Evolutionary conservation across 225 moss, liverwort and hornwort species (phyloP).

Genomic region (Pseudoscleropodium purum): DNA sequence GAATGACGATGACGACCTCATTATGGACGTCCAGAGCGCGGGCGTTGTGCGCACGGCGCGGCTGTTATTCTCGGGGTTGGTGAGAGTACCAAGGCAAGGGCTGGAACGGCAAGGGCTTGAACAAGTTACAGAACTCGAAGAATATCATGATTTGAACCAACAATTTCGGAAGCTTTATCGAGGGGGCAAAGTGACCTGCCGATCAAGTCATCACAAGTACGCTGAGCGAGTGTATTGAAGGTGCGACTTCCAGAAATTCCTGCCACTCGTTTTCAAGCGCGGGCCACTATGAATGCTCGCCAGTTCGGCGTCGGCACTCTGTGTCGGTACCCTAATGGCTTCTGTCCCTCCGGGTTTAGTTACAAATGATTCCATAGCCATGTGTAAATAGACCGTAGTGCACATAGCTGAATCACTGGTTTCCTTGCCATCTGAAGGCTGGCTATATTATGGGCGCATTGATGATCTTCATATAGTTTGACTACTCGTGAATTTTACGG

Average conservation of each 20-base stretch:
- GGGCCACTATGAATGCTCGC: not conserved
- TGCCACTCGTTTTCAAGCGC: not conserved
- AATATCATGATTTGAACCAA: conserved; percentile 1
- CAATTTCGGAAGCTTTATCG: not conserved
- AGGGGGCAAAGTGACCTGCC: not conserved
- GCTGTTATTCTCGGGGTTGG: conserved; percentile 33
- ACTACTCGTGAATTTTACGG: not conserved
- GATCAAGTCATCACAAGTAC: not conserved
- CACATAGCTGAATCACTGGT: not conserved
- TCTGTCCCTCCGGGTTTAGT: not conserved
- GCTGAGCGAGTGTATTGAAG: not conserved
- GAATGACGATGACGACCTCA: not conserved
- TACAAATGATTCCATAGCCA: not conserved
- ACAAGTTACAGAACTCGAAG: not conserved
- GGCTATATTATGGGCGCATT: not conserved
- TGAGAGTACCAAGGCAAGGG: not conserved
- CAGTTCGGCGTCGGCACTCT: not conserved
- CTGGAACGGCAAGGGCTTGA: not conserved
- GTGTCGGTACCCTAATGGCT: not conserved
- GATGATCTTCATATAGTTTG: not conserved
- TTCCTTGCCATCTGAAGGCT: not conserved
- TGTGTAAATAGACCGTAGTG: not conserved
- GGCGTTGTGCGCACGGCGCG: conserved; percentile 35
- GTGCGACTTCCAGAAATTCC: not conserved
- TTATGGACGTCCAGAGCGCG: conserved; percentile 16